Base-by-base conservation (phyloP, 306 rosid species). In the Vigna unguiculata region DNA sequence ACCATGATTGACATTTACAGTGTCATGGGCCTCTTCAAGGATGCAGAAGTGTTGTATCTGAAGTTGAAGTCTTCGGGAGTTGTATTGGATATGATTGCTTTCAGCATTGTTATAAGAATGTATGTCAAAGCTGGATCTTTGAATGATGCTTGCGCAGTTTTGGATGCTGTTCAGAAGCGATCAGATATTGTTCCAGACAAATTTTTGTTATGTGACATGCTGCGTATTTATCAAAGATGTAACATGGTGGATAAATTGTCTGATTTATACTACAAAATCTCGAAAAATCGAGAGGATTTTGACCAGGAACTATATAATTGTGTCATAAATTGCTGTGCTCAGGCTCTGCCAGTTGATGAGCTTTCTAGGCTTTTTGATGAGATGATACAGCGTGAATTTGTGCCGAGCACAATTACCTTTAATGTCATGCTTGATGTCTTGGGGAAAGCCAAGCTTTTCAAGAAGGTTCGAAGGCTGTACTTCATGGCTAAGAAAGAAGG, bases 1-100 rank as follows among this genome's bases (percentile, higher is more conserved):
- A 95, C 99, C 40, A 88, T 95, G 96, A 95, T 95, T 58, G 97
- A 92, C 71, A 82, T 92, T 74, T 90, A 88, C 75, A 77, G 91
- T 74, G 78, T 66, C 68, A 80, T 89, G 93, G 90, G 90, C 28
- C 82, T 41, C 7, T 92, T 89, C 65, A 8, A 83, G 19, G 91
- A 90, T 57, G 97, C 97, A 1, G 89, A 95, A 81, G 74, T 78
- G 75, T 73, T 92, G 77, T 92, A 90, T 74, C 47, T 89, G 36
- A 65, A 82, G 86, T 76, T 95, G 85, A 87, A 82, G 78, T 87
- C 96, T 77, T 89, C 89, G 0, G 82, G 84, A 20, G 14, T 79
- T 67, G 67, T 78, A 14, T 81, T 95, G 86, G 99, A 95, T 85
- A 66, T 90, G 96, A 88, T 95, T 80, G 93, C 88, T 11, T 89